Base-by-base conservation (phyloP, 1,284 basidiomycete species). In the Moesziomyces parantarcticus region DNA sequence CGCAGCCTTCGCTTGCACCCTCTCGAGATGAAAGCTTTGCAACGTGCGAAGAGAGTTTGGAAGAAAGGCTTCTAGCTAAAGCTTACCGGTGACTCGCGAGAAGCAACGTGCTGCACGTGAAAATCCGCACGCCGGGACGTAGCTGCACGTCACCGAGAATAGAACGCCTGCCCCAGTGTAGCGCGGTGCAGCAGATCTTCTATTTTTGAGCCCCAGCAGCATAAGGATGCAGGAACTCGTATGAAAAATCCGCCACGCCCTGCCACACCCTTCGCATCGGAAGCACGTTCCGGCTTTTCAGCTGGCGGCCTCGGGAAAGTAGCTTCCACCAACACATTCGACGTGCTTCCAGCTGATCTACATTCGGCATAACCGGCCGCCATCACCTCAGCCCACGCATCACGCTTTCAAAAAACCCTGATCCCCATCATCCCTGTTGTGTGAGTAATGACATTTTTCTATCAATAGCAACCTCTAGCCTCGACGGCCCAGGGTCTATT, bases 341-440 rank as follows among this genome's bases (percentile, higher is more conserved):
- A 39, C 47, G 36, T 25, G 20, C 26, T 64, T 64, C 55, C 39
- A 21, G 32, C 20, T 54, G 61, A 58, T 64, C 61, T 53, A 45
- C 54, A 21, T 22, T 39, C 29, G 50, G 54, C 61, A 57, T 63
- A 32, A 32, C 29, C 29, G 29, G 29, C 9, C 10, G 10, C 2
- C 10, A 11, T 13, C 29, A 11, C 29, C 29, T 13, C 29, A 13
- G 2, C 5, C 36, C 22, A 18, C 22, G 22, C 18, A 29, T 22
- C 13, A 40, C 36, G 36, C 36, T 39, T 39, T 39, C 36, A 39
- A 13, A 13, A 32, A 13, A 32, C 29, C 29, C 29, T 32, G 29
- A n/a, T n/a, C 3, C 0, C 7, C 29, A 11, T 32, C 1, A 13
- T 32, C 29, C n/a, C n/a, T n/a, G n/a, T 32, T 13, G 29, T 32